A percentile compares a stretch with the other conserved stretches of the same genome.
phyloP scores from a whole-genome alignment of 1,139 yeast genomes.

The Taphrina confusa region DNA sequence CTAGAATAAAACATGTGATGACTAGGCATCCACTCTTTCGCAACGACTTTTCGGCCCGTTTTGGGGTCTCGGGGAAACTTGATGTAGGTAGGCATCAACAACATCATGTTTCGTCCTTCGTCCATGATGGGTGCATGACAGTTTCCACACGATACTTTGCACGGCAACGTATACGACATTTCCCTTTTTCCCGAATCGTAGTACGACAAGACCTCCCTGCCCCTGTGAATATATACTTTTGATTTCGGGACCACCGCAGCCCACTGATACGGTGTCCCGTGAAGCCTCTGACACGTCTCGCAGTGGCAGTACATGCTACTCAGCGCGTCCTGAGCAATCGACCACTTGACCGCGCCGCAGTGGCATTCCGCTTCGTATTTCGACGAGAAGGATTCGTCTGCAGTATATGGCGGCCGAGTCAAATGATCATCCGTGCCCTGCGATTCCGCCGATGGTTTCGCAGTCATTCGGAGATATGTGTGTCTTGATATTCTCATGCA shows the following conservation, averaged over 20 bases:
- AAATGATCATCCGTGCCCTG: not conserved
- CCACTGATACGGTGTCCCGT: constrained; percentile 33
- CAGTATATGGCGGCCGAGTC: constrained; percentile 13
- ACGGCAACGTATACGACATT: constrained; percentile 9
- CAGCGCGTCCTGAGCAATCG: constrained; percentile 9
- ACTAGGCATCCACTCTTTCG: constrained; percentile 14
- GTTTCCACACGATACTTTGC: constrained; percentile 19
- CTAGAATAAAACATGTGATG: constrained; percentile 30
- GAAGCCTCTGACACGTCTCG: constrained; percentile 28
- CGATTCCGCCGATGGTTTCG: not conserved
- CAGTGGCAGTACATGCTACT: constrained; percentile 34
- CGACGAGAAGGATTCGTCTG: not conserved
- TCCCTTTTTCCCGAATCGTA: not conserved
- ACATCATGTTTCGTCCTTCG: constrained; percentile 35
- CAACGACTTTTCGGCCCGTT: constrained; percentile 14
- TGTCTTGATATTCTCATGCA: too few species aligned
- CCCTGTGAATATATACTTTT: constrained; percentile 5
- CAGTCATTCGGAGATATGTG: constrained; percentile 1
- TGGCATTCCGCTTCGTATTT: constrained; percentile 23
- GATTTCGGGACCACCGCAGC: constrained; percentile 28
- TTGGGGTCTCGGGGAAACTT: constrained; percentile 14
- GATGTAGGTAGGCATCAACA: constrained; percentile 27
- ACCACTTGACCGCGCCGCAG: constrained; percentile 24
- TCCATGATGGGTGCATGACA: constrained; percentile 29
- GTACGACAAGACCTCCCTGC: not conserved